These are phyloP conservation scores for Blastocrithidia nonstop DNA, from an alignment of 208 protist species.

Conservation along the genomic window DNA sequence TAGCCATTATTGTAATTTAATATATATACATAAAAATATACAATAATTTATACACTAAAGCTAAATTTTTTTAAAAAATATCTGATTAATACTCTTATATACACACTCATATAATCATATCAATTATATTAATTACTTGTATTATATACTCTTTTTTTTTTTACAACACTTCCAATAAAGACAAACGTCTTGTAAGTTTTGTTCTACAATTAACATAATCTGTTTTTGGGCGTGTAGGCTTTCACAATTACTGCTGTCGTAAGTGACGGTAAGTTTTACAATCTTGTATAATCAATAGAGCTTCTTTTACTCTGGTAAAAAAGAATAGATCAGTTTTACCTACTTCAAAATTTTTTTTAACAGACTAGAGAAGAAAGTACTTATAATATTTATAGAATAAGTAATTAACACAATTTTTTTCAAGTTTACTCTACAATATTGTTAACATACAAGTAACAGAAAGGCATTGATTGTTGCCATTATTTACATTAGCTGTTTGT, in stretches of 20 bases:
- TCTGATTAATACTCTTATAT: background rate
- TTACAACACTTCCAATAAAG: too few relatives aligned
- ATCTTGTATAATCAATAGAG: background rate
- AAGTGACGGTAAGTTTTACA: background rate
- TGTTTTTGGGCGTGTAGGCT: background rate
- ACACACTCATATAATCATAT: background rate
- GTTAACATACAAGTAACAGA: too few relatives aligned
- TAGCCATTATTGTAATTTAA: background rate
- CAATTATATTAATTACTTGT: background rate
- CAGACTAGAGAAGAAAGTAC: too few relatives aligned
- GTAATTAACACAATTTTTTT: too few relatives aligned
- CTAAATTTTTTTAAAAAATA: too few relatives aligned
- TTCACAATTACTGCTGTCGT: background rate
- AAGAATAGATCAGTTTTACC: too few relatives aligned
- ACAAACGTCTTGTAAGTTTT: too few relatives aligned
- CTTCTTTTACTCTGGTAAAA: conserved; percentile 1
- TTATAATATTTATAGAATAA: too few relatives aligned
- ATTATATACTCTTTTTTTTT: background rate
- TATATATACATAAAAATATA: conserved; percentile 1
- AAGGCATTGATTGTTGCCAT: too few relatives aligned
- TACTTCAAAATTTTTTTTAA: too few relatives aligned
- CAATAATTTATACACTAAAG: background rate
- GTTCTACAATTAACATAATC: background rate
- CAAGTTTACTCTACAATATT: too few relatives aligned
- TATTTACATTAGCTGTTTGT: too few relatives aligned